These are phyloP conservation scores for Collybiopsis luxurians DNA, from an alignment of 768 basidiomycete species.

Conservation along the genomic window DNA sequence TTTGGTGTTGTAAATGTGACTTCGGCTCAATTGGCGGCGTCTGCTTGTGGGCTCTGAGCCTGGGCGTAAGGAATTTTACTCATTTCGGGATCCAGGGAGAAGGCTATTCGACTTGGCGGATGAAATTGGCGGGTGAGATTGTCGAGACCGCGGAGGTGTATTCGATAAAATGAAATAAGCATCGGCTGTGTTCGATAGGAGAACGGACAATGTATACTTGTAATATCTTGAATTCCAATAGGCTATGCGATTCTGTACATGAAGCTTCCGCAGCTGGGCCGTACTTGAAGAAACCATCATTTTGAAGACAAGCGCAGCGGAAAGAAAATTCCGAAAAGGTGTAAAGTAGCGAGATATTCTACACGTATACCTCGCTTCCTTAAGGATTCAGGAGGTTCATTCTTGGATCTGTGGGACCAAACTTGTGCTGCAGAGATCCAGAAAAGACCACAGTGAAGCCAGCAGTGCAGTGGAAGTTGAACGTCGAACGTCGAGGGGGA, in stretches of 20 bases:
- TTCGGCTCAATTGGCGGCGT: not conserved
- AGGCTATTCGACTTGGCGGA: too few species aligned
- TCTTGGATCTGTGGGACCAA: slow-evolving; percentile 72
- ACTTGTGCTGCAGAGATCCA: slow-evolving; percentile 32
- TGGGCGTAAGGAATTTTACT: too few species aligned
- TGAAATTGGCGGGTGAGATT: too few species aligned
- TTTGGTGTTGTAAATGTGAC: not conserved
- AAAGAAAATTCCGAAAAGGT: not conserved
- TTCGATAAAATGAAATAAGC: too few species aligned
- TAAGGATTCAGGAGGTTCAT: slow-evolving; percentile 89
- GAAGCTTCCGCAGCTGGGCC: slow-evolving; percentile 60
- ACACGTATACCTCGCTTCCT: slow-evolving; percentile 84
- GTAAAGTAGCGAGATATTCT: slow-evolving; percentile 23
- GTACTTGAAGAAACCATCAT: slow-evolving; percentile 88
- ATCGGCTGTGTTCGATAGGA: too few species aligned
- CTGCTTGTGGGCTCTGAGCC: not conserved
- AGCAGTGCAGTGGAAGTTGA: slow-evolving; percentile 30
- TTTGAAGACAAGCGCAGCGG: slow-evolving; percentile 94
- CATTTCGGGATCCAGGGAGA: too few species aligned
- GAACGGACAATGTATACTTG: too few species aligned
- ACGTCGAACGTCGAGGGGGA: slow-evolving; percentile 48
- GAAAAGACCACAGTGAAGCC: slow-evolving; percentile 56
- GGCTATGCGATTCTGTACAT: slow-evolving; percentile 76
- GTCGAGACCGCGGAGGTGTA: too few species aligned
- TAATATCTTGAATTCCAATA: slow-evolving; percentile 91